Percentiles rank a stretch among this genome's conserved stretches.
phyloP scores from a whole-genome alignment of 2,329 filamentous ascomycete species.

The Cladosporium sp. region DNA sequence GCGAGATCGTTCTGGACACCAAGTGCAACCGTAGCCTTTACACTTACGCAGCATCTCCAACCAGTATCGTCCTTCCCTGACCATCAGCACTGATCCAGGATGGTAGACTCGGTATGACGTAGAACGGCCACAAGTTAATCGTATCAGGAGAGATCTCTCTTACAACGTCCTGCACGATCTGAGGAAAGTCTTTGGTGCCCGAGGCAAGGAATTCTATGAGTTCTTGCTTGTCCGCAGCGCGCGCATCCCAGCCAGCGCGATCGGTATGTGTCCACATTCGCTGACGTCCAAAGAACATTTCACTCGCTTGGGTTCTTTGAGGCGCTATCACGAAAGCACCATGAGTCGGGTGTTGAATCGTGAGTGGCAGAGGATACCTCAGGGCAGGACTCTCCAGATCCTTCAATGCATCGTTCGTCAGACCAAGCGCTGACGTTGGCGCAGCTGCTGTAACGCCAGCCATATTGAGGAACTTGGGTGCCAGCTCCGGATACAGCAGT shows the following conservation, averaged over 20 bases:
- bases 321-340: not conserved
- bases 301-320: not conserved
- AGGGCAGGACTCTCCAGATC: not conserved
- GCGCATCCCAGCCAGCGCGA: not conserved
- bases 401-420: not conserved
- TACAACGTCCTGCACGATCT: not conserved
- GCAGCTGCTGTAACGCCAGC: slow-evolving; percentile 11
- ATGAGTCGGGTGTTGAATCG: not conserved
- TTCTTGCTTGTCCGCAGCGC: not conserved
- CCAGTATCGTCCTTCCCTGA: not conserved
- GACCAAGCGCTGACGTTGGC: slow-evolving; percentile 1
- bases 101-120: not conserved
- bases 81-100: not conserved
- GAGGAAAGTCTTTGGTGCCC: not conserved
- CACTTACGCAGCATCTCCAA: not conserved
- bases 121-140: not conserved
- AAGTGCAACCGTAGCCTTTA: too few relatives aligned
- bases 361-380: not conserved
- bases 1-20: too few relatives aligned
- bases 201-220: not conserved
- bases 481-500: slow-evolving; percentile 3
- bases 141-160: not conserved
- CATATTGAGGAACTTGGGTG: slow-evolving; percentile 10
- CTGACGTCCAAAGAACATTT: not conserved
- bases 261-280: not conserved